Evolutionary conservation across 2,329 filamentous ascomycete species (phyloP), one percentile per base, ranked within the genome.

Genomic region (Fusarium aywerte): DNA sequence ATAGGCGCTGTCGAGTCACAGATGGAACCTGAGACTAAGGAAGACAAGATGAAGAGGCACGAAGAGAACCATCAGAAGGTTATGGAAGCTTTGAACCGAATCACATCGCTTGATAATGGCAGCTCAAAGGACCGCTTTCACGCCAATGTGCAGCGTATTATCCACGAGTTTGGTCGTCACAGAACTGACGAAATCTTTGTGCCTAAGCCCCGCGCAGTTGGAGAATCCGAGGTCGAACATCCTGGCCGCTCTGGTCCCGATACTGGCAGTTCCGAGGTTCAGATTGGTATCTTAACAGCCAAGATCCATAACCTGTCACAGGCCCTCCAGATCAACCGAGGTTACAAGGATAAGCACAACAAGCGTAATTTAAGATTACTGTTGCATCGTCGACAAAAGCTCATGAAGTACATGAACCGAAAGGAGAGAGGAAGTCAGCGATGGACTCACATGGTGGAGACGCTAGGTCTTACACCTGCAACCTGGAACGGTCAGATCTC

Each of bases 241-340:
- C 81, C 78, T 58, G 68, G 71, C 25, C 90, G 96, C 31, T 88
- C 89, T n/a, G 96, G 96, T 0, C 91, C 91, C 7, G 96, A 99
- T 76, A 99, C 95, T 1, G 96, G 96, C 33, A 97, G 92, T 73
- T 92, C 92, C 8, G 96, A 99, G 80, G 96, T 99, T n/a, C 96
- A 99, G 83, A 93, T 96, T 69, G 94, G 93, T 43, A 96, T 99
- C 72, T 80, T 99, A 77, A 99, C 96, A 4, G 87, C 93, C 58
- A 98, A 97, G 85, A 99, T 99, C 76, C 85, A 92, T 66, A 89
- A 90, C 23, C 78, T 99, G 48, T 90, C 91, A 16, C 85, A 91
- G 70, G 89, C 90, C 68, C 80, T 97, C 50, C 85, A 90, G 74
- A 84, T 82, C 39, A 86, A 88, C 61, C 80, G 83, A 70, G 92